These are phyloP conservation scores for Botrytis cinerea DNA, from an alignment of 2,329 filamentous ascomycete genomes.

Conservation along the genomic window DNA sequence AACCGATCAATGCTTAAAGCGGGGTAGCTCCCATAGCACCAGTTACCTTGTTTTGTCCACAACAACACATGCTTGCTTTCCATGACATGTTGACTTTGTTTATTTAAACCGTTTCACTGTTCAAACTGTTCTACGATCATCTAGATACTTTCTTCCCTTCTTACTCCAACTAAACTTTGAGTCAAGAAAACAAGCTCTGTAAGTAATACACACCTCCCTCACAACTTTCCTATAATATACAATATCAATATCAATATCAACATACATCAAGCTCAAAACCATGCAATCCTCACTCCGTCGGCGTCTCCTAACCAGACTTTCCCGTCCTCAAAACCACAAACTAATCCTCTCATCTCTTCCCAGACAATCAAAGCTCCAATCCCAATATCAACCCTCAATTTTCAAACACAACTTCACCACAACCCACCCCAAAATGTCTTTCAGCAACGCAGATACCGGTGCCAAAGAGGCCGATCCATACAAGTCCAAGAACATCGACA, in stretches of 20 bases:
- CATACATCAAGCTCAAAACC: neutral
- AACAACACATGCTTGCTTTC: neutral
- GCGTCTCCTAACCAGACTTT: neutral
- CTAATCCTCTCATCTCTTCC: neutral
- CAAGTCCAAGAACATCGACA: constrained; percentile 68
- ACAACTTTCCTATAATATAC: neutral
- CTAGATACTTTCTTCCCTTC: neutral
- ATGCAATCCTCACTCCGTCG: neutral
- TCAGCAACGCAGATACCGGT: constrained; percentile 62
- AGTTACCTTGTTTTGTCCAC: neutral
- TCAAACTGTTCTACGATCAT: neutral
- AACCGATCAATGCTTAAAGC: constrained; percentile 2
- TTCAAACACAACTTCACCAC: neutral
- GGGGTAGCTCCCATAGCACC: neutral
- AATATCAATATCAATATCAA: no score
- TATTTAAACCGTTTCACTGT: neutral
- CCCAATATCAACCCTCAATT: neutral
- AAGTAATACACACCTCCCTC: neutral
- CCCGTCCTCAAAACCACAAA: neutral
- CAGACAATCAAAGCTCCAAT: neutral
- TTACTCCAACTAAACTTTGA: neutral
- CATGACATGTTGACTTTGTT: constrained; percentile 8
- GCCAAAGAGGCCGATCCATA: constrained; percentile 73
- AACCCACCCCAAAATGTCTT: constrained; percentile 40
- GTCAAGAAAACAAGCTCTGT: neutral